Percentiles rank a stretch among this genome's conserved stretches.
These are phyloP conservation scores for Syncephalis fuscata DNA, from an alignment of 371 early-diverging fungal species.

Conservation along the genomic window DNA sequence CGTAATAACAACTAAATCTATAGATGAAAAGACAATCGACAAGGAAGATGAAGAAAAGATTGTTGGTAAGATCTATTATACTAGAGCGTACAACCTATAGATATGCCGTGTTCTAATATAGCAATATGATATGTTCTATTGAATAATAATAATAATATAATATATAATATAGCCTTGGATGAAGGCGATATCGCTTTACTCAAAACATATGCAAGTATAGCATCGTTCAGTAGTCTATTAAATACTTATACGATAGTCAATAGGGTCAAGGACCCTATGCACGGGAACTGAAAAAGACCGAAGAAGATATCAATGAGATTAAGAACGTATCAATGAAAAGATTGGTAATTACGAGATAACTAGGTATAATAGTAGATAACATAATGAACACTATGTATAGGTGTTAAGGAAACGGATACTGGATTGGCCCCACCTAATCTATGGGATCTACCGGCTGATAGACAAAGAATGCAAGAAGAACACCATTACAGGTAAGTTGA, in stretches of 20 bases:
- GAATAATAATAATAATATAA: slow-evolving; percentile 2
- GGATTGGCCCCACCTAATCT: slow-evolving; percentile 97
- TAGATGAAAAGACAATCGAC: slow-evolving; percentile 67
- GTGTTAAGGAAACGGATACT: slow-evolving; percentile 98
- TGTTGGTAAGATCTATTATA: slow-evolving; percentile 40
- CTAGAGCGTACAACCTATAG: not conserved
- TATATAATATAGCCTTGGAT: slow-evolving; percentile 60
- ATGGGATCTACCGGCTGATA: slow-evolving; percentile 99
- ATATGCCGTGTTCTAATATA: not conserved
- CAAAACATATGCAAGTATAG: slow-evolving; percentile 61
- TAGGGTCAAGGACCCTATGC: slow-evolving; percentile 97
- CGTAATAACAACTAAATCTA: not conserved
- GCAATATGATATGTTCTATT: not conserved
- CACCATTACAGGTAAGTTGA: slow-evolving; percentile 85
- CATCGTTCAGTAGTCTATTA: not conserved
- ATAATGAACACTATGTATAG: slow-evolving; percentile 13
- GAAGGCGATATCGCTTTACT: slow-evolving; percentile 93
- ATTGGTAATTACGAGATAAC: slow-evolving; percentile 41
- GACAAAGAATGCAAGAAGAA: slow-evolving; percentile 90
- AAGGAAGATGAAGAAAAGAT: slow-evolving; percentile 77
- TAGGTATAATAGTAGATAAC: not conserved
- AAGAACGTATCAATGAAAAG: slow-evolving; percentile 96
- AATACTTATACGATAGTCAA: not conserved
- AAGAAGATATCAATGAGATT: slow-evolving; percentile 82
- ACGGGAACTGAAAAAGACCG: slow-evolving; percentile 77